Base-by-base conservation (phyloP, 805 yeast genomes). In the Candida hispaniensis region DNA sequence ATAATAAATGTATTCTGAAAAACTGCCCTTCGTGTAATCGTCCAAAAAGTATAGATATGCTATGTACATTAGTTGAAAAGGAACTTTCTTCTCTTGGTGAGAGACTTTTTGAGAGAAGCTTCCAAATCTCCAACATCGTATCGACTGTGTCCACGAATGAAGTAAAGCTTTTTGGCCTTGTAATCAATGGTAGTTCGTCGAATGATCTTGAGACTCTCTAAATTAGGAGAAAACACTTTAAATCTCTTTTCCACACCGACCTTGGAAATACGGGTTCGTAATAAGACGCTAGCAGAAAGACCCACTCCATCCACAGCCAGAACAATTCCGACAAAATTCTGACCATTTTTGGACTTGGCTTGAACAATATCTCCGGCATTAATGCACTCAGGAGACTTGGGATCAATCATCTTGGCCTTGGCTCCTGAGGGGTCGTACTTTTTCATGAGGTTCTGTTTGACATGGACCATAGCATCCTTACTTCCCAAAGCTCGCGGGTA, bases 221-320 rank as follows among this genome's bases (percentile, higher is more conserved):
- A 67, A 38, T 73, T 64, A 6, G 96, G 95, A 43, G 78, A 79
- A 63, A 67, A 88, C 15, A 88, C 59, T 17, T 88, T 86, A 30
- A 85, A 71, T 43, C 88, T 66, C 43, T 77, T 61, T 51, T 88
- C 97, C 32, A 82, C 88, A 39, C 93, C 93, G n/a, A 81, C 60
- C 47, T 79, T 79, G 43, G 76, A 67, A 47, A 82, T 64, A 52
- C 79, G 82, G 54, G 85, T 82, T 64, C 98, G 75, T 44, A 88
- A 56, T 39, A 82, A 60, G n/a, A 88, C 59, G 41, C 79, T 77
- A 11, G 93, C 70, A 27, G 80, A 83, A 26, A 79, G 59, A 23
- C 73, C 75, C 43, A 73, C 67, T 51, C 86, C 70, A 51, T 78
- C 79, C 39, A 85, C 66, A 36, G 80, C 85, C 38, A 88, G 60